A percentile compares a stretch with the other conserved stretches of the same genome.
Evolutionary conservation across 768 basidiomycete genomes (phyloP).

Genomic region (Hemileccinum rubropunctum): DNA sequence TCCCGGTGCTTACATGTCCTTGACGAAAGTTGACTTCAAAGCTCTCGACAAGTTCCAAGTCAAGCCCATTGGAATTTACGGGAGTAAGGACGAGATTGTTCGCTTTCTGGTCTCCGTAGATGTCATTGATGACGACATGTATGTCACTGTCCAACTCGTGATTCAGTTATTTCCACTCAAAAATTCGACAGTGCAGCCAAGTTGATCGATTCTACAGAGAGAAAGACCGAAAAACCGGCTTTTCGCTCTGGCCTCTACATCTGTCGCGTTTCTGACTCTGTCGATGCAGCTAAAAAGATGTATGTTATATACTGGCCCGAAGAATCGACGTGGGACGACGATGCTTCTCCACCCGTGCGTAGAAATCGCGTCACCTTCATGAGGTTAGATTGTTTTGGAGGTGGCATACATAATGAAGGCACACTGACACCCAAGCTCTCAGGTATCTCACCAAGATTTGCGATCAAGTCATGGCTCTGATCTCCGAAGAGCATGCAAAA

Average conservation of each 20-base stretch:
- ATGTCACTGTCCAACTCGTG: slow-evolving; percentile 14
- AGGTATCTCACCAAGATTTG: slow-evolving; percentile 60
- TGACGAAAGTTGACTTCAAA: slow-evolving; percentile 58
- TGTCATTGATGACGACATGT: slow-evolving; percentile 41
- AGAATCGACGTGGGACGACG: slow-evolving; percentile 54
- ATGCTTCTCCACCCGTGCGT: slow-evolving; percentile 42
- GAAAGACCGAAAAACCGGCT: slow-evolving; percentile 9
- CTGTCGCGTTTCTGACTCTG: slow-evolving; percentile 22
- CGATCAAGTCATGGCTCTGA: slow-evolving; percentile 50
- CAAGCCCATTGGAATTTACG: slow-evolving; percentile 56
- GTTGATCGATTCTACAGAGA: slow-evolving; percentile 5
- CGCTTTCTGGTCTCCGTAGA: slow-evolving; percentile 40
- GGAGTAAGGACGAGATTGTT: slow-evolving; percentile 49
- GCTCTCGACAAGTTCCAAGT: slow-evolving; percentile 44
- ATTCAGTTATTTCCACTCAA: background rate
- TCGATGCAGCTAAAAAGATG: slow-evolving; percentile 19
- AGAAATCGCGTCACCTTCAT: slow-evolving; percentile 60
- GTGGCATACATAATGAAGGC: background rate
- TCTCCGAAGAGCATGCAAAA: slow-evolving; percentile 46
- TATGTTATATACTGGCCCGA: slow-evolving; percentile 65
- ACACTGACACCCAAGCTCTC: background rate
- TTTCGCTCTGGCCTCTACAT: slow-evolving; percentile 54
- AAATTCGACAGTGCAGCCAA: slow-evolving; percentile 8
- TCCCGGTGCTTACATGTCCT: slow-evolving; percentile 51
- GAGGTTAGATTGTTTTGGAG: slow-evolving; percentile 36